Percentiles rank a stretch among this genome's conserved stretches.
Evolutionary conservation across 2,329 filamentous ascomycete genomes (phyloP).

Genomic region (Pseudovirgaria hyperparasitica): DNA sequence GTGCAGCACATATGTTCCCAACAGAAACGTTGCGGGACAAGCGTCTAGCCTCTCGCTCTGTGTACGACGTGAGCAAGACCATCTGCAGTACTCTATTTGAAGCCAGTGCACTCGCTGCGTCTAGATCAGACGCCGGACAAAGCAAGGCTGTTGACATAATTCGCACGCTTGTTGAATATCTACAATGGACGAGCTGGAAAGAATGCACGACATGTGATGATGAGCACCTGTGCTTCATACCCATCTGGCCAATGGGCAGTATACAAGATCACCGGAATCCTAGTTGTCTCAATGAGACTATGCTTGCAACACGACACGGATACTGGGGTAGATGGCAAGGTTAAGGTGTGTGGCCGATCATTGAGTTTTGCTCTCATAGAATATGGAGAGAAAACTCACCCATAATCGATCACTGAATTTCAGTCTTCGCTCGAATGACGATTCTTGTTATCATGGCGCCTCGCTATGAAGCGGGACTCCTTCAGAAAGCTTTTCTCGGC

Average conservation of each 20-base stretch:
- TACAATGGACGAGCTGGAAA: slow-evolving; percentile 51
- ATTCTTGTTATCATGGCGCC: no score
- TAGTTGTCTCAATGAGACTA: slow-evolving; percentile 20
- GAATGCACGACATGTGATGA: slow-evolving; percentile 39
- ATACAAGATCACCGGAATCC: slow-evolving; percentile 41
- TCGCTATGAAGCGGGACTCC: no score
- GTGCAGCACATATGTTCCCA: slow-evolving; percentile 32
- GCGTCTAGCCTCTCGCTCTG: slow-evolving; percentile 16
- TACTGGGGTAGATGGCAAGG: slow-evolving; percentile 16
- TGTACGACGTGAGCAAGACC: slow-evolving; percentile 15
- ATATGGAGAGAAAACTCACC: no score
- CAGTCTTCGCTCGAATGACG: no score
- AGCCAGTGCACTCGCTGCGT: slow-evolving; percentile 10
- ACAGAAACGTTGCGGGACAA: slow-evolving; percentile 2
- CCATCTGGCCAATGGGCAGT: slow-evolving; percentile 50
- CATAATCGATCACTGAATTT: no score
- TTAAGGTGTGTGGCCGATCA: no score
- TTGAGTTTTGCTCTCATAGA: no score
- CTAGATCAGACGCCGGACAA: slow-evolving; percentile 5
- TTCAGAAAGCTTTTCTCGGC: no score
- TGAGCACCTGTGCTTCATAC: slow-evolving; percentile 47
- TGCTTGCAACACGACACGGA: slow-evolving; percentile 6
- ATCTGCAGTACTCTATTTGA: slow-evolving; percentile 22
- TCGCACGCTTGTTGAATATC: slow-evolving; percentile 31
- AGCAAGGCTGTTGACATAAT: slow-evolving; percentile 19